These are phyloP conservation scores for Diaporthe citri DNA, from an alignment of 2,329 filamentous ascomycete species.

Conservation along the genomic window DNA sequence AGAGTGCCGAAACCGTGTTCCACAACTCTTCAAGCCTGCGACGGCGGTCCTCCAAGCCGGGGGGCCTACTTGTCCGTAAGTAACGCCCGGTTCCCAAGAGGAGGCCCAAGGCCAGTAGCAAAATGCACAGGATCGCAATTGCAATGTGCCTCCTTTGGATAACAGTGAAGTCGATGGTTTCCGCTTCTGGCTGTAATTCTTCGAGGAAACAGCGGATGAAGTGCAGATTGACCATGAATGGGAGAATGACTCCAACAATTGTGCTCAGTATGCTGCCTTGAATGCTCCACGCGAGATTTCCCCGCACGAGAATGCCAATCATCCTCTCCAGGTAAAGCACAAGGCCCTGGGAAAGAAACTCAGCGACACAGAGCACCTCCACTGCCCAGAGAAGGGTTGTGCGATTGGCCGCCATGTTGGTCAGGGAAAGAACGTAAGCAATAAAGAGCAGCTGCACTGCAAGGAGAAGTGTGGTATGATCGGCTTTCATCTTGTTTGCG, in stretches of 20 bases:
- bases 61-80: background rate
- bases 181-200: background rate
- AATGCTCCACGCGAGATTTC: no score
- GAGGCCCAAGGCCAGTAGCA: background rate
- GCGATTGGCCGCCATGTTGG: background rate
- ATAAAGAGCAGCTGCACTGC: background rate
- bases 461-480: no score
- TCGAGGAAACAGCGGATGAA: background rate
- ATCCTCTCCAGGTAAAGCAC: background rate
- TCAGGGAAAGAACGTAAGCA: background rate
- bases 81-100: background rate
- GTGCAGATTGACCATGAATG: background rate
- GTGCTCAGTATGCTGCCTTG: background rate
- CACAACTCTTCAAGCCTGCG: background rate
- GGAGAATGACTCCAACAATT: background rate
- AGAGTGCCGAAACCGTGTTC: background rate
- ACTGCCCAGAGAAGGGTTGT: background rate
- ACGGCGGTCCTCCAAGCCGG: no score
- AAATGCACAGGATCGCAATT: background rate
- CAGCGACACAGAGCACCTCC: background rate
- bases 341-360: background rate
- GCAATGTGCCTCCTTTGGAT: background rate
- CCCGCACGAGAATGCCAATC: no score
- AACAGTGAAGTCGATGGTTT: background rate
- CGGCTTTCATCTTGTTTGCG: background rate